Evolutionary conservation across 1,284 basidiomycete genomes (phyloP), one percentile per base, ranked within the genome.

Genomic region (Kalmanozyma brasiliensis): DNA sequence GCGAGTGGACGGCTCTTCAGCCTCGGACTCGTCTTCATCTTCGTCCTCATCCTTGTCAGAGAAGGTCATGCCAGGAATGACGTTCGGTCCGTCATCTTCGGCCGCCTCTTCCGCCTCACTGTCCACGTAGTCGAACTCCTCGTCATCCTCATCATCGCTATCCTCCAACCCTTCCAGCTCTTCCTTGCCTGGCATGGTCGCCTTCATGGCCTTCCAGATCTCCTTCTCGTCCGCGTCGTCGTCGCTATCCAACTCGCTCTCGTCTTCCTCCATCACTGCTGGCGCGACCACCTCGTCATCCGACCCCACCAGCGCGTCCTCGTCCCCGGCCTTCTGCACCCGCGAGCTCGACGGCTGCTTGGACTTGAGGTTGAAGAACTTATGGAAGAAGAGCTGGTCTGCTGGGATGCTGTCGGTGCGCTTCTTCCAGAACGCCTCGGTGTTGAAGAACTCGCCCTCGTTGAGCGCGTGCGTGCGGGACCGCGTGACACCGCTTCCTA

Each of bases 381-480:
- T 74, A 45, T 79, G 77, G 76, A 82, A 82, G 72, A 82, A 82
- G 22, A 78, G 57, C 58, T 78, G 91, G 81, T 98, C 94, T 24
- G 89, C 93, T 0, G 93, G 91, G 8, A 98, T 87, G 52, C 93
- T 88, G 61, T 88, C 87, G 30, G 85, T 87, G 71, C 87, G 87
- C 80, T 87, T 89, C 79, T 86, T 88, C 88, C 91, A 89, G 83
- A 95, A 96, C 48, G 82, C 85, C 56, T 89, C 88, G 37, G 90
- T 89, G 79, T 96, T 95, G 57, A 95, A 88, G 61, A 88, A 84
- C 30, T 71, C 82, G 36, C 84, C 84, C 17, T 84, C 85, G 19
- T 49, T 68, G 22, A 72, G 49, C 3, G 64, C 64, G 37, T 66
- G 82, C 88, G 8, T 92, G 91, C 82, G 89, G 90, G 67, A 89